These are phyloP conservation scores for Colletotrichum sp. DNA, from an alignment of 2,329 filamentous ascomycete genomes.

Conservation along the genomic window DNA sequence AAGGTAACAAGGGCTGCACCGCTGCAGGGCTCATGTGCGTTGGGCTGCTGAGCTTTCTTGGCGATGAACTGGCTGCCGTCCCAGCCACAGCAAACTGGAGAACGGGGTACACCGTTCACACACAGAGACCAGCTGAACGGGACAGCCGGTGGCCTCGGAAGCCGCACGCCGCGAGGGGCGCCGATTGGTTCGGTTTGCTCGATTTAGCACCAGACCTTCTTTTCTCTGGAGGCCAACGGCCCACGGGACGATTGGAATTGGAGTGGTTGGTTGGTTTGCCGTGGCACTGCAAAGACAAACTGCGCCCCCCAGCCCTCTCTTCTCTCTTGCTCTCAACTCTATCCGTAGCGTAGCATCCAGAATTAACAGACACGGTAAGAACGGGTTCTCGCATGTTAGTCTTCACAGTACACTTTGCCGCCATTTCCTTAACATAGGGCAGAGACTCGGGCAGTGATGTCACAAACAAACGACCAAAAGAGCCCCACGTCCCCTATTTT, in stretches of 20 bases:
- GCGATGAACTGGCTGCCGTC: not conserved
- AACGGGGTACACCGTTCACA: not conserved
- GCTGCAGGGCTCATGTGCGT: not conserved
- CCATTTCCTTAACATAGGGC: not conserved
- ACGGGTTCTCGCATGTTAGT: not conserved
- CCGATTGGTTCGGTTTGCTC: not conserved
- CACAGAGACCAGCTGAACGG: not conserved
- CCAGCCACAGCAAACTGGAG: not conserved
- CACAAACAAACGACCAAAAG: not conserved
- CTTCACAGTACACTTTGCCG: not conserved
- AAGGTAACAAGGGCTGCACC: not conserved
- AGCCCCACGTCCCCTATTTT: slow-evolving; percentile 7
- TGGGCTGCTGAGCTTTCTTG: not conserved
- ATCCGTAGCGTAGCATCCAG: not conserved
- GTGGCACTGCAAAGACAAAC: not conserved
- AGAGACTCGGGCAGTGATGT: slow-evolving; percentile 1
- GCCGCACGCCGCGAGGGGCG: not conserved
- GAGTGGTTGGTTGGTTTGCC: not conserved
- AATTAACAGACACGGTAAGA: not conserved
- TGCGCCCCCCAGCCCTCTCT: not conserved
- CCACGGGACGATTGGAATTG: not conserved
- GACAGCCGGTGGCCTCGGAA: not conserved
- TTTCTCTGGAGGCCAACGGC: not conserved
- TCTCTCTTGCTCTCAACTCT: not conserved
- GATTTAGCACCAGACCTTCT: not conserved